A percentile compares a stretch with the other conserved stretches of the same genome.
Evolutionary conservation across 2,329 filamentous ascomycete species (phyloP).

Genomic region (Colletotrichum kahawae): DNA sequence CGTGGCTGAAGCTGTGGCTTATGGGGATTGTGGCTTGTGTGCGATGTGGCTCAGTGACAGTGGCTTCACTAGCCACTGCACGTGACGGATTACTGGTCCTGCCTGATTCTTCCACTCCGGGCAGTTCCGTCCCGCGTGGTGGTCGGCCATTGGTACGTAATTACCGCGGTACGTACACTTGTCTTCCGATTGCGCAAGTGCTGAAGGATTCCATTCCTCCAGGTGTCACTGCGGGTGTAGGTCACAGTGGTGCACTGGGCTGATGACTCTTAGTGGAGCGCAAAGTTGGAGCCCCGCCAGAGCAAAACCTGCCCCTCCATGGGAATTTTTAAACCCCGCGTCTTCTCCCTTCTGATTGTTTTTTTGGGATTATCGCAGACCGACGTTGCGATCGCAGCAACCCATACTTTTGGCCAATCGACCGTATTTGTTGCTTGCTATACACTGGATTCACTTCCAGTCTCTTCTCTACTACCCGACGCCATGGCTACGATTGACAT

Average conservation of each 20-base stretch:
- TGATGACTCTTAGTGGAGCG: not conserved
- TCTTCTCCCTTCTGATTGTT: constrained; percentile 19
- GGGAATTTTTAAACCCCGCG: constrained; percentile 22
- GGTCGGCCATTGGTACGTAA: not conserved
- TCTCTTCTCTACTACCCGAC: not conserved
- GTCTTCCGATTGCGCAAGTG: constrained; percentile 10
- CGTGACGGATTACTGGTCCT: not conserved
- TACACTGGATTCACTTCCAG: not conserved
- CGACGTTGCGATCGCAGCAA: constrained; percentile 23
- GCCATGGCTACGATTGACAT: constrained; percentile 31
- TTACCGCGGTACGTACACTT: constrained; percentile 6
- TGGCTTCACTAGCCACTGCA: not conserved
- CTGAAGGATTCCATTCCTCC: not conserved
- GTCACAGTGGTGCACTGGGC: not conserved
- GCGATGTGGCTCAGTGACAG: accelerated
- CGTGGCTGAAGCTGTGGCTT: not conserved
- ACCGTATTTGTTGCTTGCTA: constrained; percentile 11
- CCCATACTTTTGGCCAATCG: constrained; percentile 16
- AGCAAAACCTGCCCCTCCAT: constrained; percentile 23
- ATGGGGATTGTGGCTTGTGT: not conserved
- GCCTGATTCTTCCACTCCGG: constrained; percentile 14
- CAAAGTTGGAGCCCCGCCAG: constrained; percentile 10
- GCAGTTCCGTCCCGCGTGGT: not conserved
- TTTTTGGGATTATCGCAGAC: constrained; percentile 22
- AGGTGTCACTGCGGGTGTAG: not conserved